Evolutionary conservation across 2,329 filamentous ascomycete genomes (phyloP), one percentile per base, ranked within the genome.

Genomic region (Zymoseptoria ardabiliae): DNA sequence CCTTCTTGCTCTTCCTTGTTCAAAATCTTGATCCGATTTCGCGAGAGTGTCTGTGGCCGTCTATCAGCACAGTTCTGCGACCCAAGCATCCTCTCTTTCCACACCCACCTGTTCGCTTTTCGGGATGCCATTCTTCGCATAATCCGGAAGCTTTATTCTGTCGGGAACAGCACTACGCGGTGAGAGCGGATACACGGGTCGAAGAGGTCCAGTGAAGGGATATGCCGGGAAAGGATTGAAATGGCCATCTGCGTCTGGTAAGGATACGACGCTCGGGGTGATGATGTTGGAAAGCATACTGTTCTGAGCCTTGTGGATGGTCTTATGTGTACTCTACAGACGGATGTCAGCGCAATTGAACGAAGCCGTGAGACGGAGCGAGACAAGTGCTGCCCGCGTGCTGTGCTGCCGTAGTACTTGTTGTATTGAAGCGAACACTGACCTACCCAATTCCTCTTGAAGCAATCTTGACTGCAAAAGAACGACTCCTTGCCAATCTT

Each of bases 381-480:
- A 45, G 35, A 45, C 35, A 45, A 45, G 35, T 17, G 35, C 35
- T 45, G 35, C 6, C 35, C n/a, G 35, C 35, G 35, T 45, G 35
- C 13, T 17, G 35, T 45, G 35, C 35, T 45, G 35, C 35, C 35
- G 17, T 45, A 45, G 35, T 45, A 45, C 35, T 45, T 30, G 11
- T 45, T 45, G 35, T 45, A 17, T 45, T 7, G 35, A 28, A 53
- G 25, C 53, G 21, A 57, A 48, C 61, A 70, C 66, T 69, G 61
- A 72, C 72, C 66, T 85, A 97, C 94, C 94, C 94, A 99, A 80
- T 91, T 99, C 76, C 86, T 88, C 82, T 97, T 97, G 79, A 99
- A 99, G 81, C 94, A 99, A 69, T 97, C 94, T 76, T 99, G 94
- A 25, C 91, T 91, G 80, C 94, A 99, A 79, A 97, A 99, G 77